Base-by-base conservation (phyloP, 1,284 basidiomycete genomes). In the Tetrapyrgos nigripes region DNA sequence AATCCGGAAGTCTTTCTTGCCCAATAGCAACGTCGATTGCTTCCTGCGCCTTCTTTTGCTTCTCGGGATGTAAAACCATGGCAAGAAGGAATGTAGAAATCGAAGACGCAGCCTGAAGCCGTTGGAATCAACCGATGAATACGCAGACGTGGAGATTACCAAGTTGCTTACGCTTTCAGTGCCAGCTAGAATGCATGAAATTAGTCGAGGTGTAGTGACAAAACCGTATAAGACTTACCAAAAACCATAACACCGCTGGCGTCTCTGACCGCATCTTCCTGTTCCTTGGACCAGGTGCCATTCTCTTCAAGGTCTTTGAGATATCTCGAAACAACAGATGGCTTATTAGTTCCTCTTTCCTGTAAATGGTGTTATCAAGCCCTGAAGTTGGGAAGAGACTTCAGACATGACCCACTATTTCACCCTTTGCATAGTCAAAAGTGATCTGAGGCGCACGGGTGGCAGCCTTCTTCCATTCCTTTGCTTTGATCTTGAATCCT, bases 401-500 rank as follows among this genome's bases (percentile, higher is more conserved):
- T 8, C 8, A 4, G 37, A 40, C 11, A 35, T 14, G 23, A 43
- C 51, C 23, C 23, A 53, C 51, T 26, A 53, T 53, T 21, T 28
- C 33, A 17, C 35, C 21, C 51, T 44, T 37, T 11, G 35, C 51
- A 21, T 3, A 53, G 13, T 51, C 31, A 21, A 51, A 23, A 8
- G 50, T 31, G 23, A 23, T 35, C 11, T 10, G 10, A 37, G 50
- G 50, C 26, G 29, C 29, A 24, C 27, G 11, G 13, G 23, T 31
- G 5, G 29, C 50, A 33, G 50, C 26, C 23, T 61, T 59, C n/a
- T 53, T 48, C 50, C 51, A 64, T 17, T 46, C 46, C 21, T 48
- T 27, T 10, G 68, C 69, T 3, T 58, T 24, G 2, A 60, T 50
- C 54, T 72, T 60, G 61, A 72, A 72, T 3, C 50, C 45, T 5